Evolutionary conservation across 345 rosid genomes (phyloP), one percentile per base, ranked within the genome.

Genomic region (Citrus trifoliata): DNA sequence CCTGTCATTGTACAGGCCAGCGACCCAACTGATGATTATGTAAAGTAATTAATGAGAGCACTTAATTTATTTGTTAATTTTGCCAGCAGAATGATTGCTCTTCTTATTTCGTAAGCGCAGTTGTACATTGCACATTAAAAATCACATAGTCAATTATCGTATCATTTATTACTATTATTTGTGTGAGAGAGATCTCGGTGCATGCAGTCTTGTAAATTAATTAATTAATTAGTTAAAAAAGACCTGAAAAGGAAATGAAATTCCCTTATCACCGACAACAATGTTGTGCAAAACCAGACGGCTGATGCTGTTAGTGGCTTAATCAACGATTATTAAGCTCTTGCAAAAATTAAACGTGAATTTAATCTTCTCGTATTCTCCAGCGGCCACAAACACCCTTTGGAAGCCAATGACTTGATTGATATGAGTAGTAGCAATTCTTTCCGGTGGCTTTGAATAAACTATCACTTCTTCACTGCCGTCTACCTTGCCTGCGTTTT

Each of bases 371-470:
- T 35, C 18, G 5, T 46, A 80, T 16, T 25, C 10, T 21, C 81
- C 83, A 4, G 80, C 80, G 7, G 68, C 6, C 40, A 87, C 76
- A 51, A 28, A 67, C 37, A 80, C 84, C 69, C 82, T 82, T 69
- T 76, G 27, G 75, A 87, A 87, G 0, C 80, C 92, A 32, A 85
- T 71, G 42, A 87, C 81, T 60, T 80, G 87, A 74, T 82, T 85
- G 3, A 51, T 7, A 61, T 24, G 81, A 1, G 80, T 65, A 12
- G 72, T 67, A 1, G 21, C 56, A 6, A 87, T 81, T 4, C 79
- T 81, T 0, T 46, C 46, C 0, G 85, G 90, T 0, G 92, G 87
- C 42, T 80, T 77, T 0, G 87, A 76, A 79, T 85, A 82, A 1
- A 80, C 85, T 4, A 86, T 28, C 3, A 86, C 63, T 0, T 73